Conservation (phyloP, 306 rosid species). For the Bauhinia variegata region DNA sequence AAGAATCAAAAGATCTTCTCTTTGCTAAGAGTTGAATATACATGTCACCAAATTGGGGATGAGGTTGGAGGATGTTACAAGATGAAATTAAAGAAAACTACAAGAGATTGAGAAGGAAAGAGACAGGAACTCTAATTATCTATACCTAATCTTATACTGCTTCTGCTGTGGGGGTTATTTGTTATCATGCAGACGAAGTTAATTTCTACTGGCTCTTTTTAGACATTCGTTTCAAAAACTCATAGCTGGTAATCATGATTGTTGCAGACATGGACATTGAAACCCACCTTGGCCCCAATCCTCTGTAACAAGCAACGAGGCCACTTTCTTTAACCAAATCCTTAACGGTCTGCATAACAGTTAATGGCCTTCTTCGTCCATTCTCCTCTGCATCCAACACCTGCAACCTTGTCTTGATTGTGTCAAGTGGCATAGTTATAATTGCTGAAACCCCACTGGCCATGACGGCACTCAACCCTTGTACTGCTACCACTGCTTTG, state of each 20-base stretch:
- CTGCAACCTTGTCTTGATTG: slow-evolving; percentile 87
- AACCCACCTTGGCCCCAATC: slow-evolving; percentile 95
- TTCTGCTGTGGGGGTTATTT: neutral
- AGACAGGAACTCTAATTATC: slow-evolving; percentile 8
- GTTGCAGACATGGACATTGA: slow-evolving; percentile 97
- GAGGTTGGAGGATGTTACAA: slow-evolving; percentile 25
- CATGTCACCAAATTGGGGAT: slow-evolving; percentile 27
- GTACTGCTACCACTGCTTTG: slow-evolving; percentile 66
- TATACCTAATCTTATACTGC: slow-evolving; percentile 6
- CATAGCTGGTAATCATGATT: slow-evolving; percentile 93
- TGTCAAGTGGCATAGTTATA: slow-evolving; percentile 91
- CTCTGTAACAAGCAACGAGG: slow-evolving; percentile 83
- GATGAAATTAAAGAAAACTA: slow-evolving; percentile 30
- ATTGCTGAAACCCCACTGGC: slow-evolving; percentile 92
- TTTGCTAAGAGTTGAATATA: slow-evolving; percentile 32
- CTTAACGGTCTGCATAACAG: slow-evolving; percentile 63
- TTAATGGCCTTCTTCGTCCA: slow-evolving; percentile 71
- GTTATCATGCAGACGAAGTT: neutral
- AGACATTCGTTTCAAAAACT: slow-evolving; percentile 84
- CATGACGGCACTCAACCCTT: slow-evolving; percentile 82
- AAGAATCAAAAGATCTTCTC: neutral
- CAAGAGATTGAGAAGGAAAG: neutral
- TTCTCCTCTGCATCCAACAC: slow-evolving; percentile 86
- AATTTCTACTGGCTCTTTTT: slow-evolving; percentile 61
- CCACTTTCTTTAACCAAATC: slow-evolving; percentile 88